A percentile compares a stretch with the other conserved stretches of the same genome.
phyloP scores from a whole-genome alignment of 1,284 basidiomycete species.

The Cutaneotrichosporon cutaneum region DNA sequence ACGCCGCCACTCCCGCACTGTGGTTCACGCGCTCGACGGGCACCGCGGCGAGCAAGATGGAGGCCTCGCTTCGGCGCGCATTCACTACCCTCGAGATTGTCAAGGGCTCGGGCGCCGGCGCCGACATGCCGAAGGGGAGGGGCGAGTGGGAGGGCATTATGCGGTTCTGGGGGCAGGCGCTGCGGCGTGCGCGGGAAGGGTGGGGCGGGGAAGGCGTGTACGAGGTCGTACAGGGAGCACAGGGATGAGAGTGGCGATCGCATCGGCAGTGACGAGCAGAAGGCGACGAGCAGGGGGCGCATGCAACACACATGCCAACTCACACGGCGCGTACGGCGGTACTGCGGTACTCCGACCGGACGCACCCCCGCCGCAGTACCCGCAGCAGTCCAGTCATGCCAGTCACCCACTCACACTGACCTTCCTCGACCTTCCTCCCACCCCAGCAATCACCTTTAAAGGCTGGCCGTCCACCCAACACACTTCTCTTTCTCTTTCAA shows the following conservation, averaged over 20 bases:
- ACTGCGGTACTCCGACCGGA: too few species aligned
- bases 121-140: constrained; percentile 71
- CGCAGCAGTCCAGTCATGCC: background rate
- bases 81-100: constrained; percentile 59
- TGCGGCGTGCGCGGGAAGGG: constrained; percentile 57
- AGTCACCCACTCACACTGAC: too few species aligned
- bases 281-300: background rate
- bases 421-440: constrained; percentile 2
- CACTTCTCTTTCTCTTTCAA: constrained; percentile 15
- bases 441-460: constrained; percentile 2
- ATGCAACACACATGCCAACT: background rate
- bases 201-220: constrained; percentile 63
- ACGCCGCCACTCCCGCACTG: constrained; percentile 61
- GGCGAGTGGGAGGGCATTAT: constrained; percentile 80
- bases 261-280: background rate
- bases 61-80: constrained; percentile 62
- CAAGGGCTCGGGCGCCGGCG: constrained; percentile 47
- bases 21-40: constrained; percentile 62
- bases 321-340: too few species aligned
- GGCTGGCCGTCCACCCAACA: too few species aligned
- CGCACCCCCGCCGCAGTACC: too few species aligned
- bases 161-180: constrained; percentile 75
- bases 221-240: constrained; percentile 61
- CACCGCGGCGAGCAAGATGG: constrained; percentile 43
- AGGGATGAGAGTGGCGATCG: background rate